Conservation (phyloP, 2,329 filamentous ascomycete genomes). For the Penicillium sp. region DNA sequence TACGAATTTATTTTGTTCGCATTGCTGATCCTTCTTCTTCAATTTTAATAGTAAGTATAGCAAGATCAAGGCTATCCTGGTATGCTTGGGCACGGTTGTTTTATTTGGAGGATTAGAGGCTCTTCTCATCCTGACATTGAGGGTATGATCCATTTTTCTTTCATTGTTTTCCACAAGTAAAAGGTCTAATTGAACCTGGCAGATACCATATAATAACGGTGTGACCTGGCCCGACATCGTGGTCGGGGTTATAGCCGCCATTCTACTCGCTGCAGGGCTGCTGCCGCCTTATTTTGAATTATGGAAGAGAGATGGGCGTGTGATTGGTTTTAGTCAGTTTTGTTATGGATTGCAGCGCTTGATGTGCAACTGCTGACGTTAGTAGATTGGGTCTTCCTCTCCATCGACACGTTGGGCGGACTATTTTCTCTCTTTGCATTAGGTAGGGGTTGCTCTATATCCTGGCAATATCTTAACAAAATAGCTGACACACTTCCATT, state of each 20-base stretch:
- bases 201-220: constrained; percentile 56
- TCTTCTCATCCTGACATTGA: constrained; percentile 58
- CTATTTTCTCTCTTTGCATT: constrained; percentile 65
- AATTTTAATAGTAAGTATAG: constrained; percentile 33
- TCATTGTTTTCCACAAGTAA: too few relatives aligned
- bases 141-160: constrained; percentile 39
- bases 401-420: constrained; percentile 61
- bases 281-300: constrained; percentile 63
- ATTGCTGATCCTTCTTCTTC: background rate
- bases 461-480: background rate
- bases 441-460: constrained; percentile 41
- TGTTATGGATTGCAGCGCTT: background rate
- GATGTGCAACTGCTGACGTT: constrained; percentile 18
- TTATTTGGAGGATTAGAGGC: constrained; percentile 56
- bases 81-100: constrained; percentile 43
- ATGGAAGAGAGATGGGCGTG: constrained; percentile 60
- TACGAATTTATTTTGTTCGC: background rate
- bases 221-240: constrained; percentile 55
- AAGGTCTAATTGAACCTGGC: background rate
- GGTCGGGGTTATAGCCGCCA: constrained; percentile 58
- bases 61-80: constrained; percentile 48
- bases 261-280: constrained; percentile 58
- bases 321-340: constrained; percentile 59
- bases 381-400: constrained; percentile 56
- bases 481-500: constrained; percentile 18